Conservation (phyloP, 768 basidiomycete genomes). For the Leccinum fibrillosum region DNA sequence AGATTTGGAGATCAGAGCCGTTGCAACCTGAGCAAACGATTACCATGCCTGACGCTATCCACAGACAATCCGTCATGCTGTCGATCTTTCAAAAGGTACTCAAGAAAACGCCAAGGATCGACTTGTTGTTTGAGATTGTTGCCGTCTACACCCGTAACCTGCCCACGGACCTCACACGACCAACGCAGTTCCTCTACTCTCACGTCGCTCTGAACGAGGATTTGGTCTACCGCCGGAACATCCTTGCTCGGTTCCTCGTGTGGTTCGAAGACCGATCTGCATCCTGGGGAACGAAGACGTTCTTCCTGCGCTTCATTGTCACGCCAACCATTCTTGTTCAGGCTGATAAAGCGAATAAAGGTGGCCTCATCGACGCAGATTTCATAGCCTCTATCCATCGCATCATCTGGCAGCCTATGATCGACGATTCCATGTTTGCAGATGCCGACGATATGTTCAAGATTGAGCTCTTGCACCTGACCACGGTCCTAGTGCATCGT, state of each 20-base stretch:
- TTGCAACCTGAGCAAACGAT: constrained; percentile 42
- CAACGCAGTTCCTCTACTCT: constrained; percentile 82
- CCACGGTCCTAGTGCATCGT: constrained; percentile 82
- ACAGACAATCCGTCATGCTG: constrained; percentile 63
- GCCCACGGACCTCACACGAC: constrained; percentile 74
- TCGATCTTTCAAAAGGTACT: constrained; percentile 75
- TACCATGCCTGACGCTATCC: constrained; percentile 48
- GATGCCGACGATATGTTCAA: constrained; percentile 81
- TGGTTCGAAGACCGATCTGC: constrained; percentile 71
- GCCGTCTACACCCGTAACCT: constrained; percentile 76
- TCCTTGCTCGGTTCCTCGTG: constrained; percentile 79
- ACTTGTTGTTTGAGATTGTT: constrained; percentile 86
- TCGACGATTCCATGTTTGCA: constrained; percentile 47
- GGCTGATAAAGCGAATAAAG: constrained; percentile 52
- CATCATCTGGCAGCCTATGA: constrained; percentile 80
- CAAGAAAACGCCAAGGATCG: constrained; percentile 70
- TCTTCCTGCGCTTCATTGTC: constrained; percentile 77
- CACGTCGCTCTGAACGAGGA: constrained; percentile 77
- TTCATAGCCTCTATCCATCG: constrained; percentile 68
- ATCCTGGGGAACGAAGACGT: constrained; percentile 74
- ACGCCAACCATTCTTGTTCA: constrained; percentile 84
- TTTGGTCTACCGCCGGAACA: constrained; percentile 69
- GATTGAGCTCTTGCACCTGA: constrained; percentile 88
- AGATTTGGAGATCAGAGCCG: constrained; percentile 63
- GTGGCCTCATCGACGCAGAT: constrained; percentile 65